Evolutionary conservation across 2,329 filamentous ascomycete species (phyloP).

Genomic region (Paecilomyces formosus): DNA sequence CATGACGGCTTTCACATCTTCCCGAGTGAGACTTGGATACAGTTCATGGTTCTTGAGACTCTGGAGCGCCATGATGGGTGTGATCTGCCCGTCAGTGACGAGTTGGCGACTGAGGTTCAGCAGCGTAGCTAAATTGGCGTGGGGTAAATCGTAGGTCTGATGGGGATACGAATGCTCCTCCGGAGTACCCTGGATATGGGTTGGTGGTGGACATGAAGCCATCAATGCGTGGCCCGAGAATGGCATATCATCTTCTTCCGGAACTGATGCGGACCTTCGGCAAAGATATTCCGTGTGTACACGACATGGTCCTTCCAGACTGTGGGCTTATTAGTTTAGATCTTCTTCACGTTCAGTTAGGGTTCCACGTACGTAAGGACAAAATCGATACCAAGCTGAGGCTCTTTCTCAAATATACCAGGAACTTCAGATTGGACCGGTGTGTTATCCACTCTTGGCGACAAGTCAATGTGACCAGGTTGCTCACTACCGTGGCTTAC

Average conservation of each 20-base stretch:
- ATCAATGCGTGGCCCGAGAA: conserved; percentile 87
- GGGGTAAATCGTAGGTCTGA: conserved; percentile 72
- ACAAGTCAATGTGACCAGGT: conserved; percentile 3
- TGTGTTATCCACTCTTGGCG: background rate
- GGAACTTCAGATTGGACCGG: conserved; percentile 8
- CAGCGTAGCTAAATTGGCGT: conserved; percentile 69
- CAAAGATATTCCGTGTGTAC: conserved; percentile 71
- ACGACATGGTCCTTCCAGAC: conserved; percentile 48
- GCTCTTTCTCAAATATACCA: conserved; percentile 38
- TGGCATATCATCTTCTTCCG: conserved; percentile 53
- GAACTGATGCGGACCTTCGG: conserved; percentile 58
- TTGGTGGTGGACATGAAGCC: conserved; percentile 77
- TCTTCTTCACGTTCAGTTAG: background rate
- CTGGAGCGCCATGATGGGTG: conserved; percentile 91
- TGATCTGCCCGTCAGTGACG: conserved; percentile 74
- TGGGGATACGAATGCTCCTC: conserved; percentile 51
- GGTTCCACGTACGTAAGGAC: conserved; percentile 35
- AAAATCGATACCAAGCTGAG: conserved; percentile 42
- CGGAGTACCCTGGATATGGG: conserved; percentile 49
- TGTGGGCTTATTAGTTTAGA: conserved; percentile 19
- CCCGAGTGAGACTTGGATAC: conserved; percentile 55
- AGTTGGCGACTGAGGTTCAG: conserved; percentile 77
- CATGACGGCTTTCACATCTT: conserved; percentile 65
- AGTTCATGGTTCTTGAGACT: conserved; percentile 67
- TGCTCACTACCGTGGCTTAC: conserved; percentile 5